A percentile compares a stretch with the other conserved stretches of the same genome.
These are phyloP conservation scores for Heliocybe sulcata DNA, from an alignment of 1,284 basidiomycete species.

Conservation along the genomic window DNA sequence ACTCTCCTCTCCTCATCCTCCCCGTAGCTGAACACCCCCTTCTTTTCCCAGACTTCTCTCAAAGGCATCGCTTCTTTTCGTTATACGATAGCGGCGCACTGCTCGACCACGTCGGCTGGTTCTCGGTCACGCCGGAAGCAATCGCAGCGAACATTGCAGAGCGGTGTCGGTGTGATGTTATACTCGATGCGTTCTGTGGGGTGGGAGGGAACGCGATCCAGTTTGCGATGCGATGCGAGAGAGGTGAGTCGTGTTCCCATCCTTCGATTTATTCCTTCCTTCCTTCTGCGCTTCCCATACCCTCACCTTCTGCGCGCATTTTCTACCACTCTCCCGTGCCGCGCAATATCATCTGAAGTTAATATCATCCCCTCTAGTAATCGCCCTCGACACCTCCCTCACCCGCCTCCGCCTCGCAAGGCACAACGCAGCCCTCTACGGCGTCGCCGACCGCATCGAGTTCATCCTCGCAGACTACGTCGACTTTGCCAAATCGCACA, in stretches of 20 bases:
- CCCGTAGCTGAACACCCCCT: conserved; percentile 1
- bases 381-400: conserved; percentile 87
- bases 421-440: conserved; percentile 91
- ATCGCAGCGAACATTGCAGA: conserved; percentile 92
- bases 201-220: conserved; percentile 98
- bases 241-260: conserved; percentile 44
- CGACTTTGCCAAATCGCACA: conserved; percentile 63
- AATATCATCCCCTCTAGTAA: conserved; percentile 44
- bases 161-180: conserved; percentile 76
- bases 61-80: conserved; percentile 78
- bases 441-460: conserved; percentile 90
- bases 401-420: conserved; percentile 79
- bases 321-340: no score
- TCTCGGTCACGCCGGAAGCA: conserved; percentile 90
- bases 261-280: not conserved
- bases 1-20: conserved; percentile 1
- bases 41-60: conserved; percentile 65
- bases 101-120: conserved; percentile 91
- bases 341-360: not conserved
- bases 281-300: no score
- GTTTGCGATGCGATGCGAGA: conserved; percentile 91
- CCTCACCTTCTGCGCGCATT: no score
- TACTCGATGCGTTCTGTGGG: conserved; percentile 94
- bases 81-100: conserved; percentile 74
- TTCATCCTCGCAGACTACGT: conserved; percentile 89